phyloP scores from a whole-genome alignment of 495 filamentous ascomycete genomes.

The Hyphodiscus hymeniophilus region DNA sequence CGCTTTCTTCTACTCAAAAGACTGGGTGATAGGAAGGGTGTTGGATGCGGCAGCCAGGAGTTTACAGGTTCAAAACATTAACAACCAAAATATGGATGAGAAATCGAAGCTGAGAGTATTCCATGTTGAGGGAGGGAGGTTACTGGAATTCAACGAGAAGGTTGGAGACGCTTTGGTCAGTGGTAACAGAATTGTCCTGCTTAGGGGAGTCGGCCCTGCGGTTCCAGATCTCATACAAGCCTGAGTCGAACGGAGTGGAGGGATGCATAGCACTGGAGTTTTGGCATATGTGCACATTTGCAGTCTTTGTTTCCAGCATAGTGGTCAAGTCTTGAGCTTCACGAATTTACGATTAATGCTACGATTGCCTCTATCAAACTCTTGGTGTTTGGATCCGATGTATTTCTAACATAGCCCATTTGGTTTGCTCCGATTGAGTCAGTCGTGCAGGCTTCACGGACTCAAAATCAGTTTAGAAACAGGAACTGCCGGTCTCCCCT shows the following conservation, averaged over 20 bases:
- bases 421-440: too few species aligned
- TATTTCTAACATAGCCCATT: too few species aligned
- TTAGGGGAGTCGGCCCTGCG: conserved; percentile 70
- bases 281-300: not conserved
- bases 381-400: too few species aligned
- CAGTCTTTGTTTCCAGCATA: not conserved
- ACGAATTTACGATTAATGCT: not conserved
- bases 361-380: too few species aligned
- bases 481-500: conserved; percentile 33
- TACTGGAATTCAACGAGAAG: conserved; percentile 82
- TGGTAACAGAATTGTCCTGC: conserved; percentile 82
- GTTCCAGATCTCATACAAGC: conserved; percentile 39
- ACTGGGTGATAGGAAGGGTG: conserved; percentile 83
- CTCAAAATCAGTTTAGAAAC: conserved; percentile 4
- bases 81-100: conserved; percentile 73
- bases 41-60: conserved; percentile 80
- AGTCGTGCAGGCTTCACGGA: conserved; percentile 2
- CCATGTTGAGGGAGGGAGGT: conserved; percentile 80
- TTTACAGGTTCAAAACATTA: conserved; percentile 77
- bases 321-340: not conserved
- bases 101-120: conserved; percentile 76
- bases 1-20: conserved; percentile 74
- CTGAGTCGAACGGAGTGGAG: not conserved
- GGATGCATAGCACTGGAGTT: conserved; percentile 20
- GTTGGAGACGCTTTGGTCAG: conserved; percentile 57